These are phyloP conservation scores for Porcisia deanei DNA, from an alignment of 208 protist species.

Conservation along the genomic window DNA sequence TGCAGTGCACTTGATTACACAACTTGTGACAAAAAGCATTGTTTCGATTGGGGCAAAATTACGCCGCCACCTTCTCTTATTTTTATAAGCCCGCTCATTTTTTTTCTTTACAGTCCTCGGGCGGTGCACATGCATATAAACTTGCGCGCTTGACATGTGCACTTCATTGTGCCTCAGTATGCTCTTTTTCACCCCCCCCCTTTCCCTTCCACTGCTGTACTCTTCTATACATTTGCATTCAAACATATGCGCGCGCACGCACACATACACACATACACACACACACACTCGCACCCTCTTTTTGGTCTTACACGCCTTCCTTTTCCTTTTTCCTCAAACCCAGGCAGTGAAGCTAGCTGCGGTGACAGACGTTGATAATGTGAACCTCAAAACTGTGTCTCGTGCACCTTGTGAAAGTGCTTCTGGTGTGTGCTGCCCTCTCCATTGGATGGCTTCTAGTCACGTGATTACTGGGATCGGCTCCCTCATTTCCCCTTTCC, in stretches of 20 bases:
- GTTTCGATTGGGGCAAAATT: not conserved
- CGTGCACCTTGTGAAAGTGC: not conserved
- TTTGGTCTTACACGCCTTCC: not conserved
- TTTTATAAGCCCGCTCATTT: not conserved
- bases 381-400: not conserved
- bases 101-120: not conserved
- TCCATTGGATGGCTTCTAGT: slow-evolving; percentile 13
- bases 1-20: not conserved
- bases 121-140: not conserved
- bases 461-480: not conserved
- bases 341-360: not conserved
- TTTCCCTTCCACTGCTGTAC: not conserved
- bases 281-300: not conserved
- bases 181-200: not conserved
- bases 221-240: too few relatives aligned
- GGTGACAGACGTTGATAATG: not conserved
- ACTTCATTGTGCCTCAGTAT: not conserved
- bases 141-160: not conserved
- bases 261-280: not conserved
- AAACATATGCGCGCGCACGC: not conserved
- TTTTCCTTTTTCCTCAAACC: not conserved
- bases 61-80: not conserved
- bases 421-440: slow-evolving; percentile 1
- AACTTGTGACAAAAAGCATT: not conserved
- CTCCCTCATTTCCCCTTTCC: not conserved